Base-by-base conservation (phyloP, 2,329 filamentous ascomycete genomes). In the Metarhizium robertsii region DNA sequence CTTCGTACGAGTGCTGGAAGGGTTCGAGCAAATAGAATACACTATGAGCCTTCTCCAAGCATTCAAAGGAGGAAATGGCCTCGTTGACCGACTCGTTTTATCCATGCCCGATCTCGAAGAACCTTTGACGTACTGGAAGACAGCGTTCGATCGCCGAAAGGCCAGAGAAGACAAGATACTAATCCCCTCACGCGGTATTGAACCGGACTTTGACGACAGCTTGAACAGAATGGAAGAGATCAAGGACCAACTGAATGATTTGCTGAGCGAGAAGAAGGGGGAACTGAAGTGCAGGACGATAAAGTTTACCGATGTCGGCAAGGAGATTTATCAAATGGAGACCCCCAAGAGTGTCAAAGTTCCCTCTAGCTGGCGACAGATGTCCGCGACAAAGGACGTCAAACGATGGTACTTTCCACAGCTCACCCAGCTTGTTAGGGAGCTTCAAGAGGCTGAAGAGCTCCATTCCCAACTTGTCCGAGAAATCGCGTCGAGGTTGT, bases 21-120 rank as follows among this genome's bases (percentile, higher is more conserved):
- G 94, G 0, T 99, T 96, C 63, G 94, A 97, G 73, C 92, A 96
- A 71, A 97, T 99, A 49, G 91, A 96, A 60, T 94, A 96, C 68
- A 95, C 92, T 1, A 90, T 96, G 79, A 81, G 84, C 53, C 78
- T 97, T 25, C 79, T 97, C 1, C 78, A 80, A 50, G 79, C 85
- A 8, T 88, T 88, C 63, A 83, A 86, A 53, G 81, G 85, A n/a
- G 88, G 87, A 2, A 86, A 90, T 52, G 88, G 90, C 2, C 79
- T 97, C 2, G 87, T 99, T 46, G 88, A 91, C 56, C 85, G 91
- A 53, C 81, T 99, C 43, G 84, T 97, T 47, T 74, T 81, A 0
- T 80, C 86, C 0, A 96, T 99, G 91, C 94, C 94, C 0, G 82
- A 96, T 65, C 80, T 99, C 2, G 78, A 79, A 20, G 79, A 84